phyloP scores from a whole-genome alignment of 305 asterid species.

The Fraxinus nigra region DNA sequence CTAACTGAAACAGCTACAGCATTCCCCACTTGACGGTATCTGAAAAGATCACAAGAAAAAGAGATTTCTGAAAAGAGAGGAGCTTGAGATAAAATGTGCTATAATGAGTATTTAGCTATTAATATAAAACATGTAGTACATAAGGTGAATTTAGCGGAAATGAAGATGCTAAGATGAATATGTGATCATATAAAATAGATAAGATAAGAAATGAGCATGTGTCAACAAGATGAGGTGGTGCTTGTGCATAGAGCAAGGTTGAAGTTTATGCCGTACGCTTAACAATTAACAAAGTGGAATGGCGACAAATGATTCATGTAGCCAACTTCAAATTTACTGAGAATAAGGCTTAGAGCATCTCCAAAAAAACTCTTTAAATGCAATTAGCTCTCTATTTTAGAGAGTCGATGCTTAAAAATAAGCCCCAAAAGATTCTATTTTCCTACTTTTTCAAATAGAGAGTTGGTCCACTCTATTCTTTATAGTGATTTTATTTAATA shows the following conservation, averaged over 20 bases:
- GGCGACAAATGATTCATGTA: background rate
- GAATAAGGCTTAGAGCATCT: background rate
- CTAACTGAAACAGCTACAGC: conserved; percentile 84
- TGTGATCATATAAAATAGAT: background rate
- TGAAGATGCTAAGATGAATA: background rate
- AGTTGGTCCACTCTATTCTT: background rate
- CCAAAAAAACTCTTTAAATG: background rate
- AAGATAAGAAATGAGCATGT: background rate
- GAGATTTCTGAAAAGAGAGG: background rate
- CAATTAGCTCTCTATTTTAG: background rate
- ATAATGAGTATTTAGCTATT: background rate
- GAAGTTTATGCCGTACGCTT: background rate
- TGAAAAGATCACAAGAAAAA: conserved; percentile 17
- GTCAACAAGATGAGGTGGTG: background rate
- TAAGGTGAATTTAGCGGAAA: background rate
- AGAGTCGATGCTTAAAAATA: background rate
- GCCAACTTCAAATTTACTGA: background rate
- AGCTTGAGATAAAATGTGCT: background rate
- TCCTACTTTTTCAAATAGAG: background rate
- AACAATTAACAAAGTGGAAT: background rate
- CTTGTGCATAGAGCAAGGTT: background rate
- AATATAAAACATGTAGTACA: background rate
- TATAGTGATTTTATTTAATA: too few species aligned
- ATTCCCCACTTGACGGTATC: conserved; percentile 79
- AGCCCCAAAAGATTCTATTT: background rate